Evolutionary conservation across 441 rosid species (phyloP).

Genomic region (Rhodomyrtus psidioides): DNA sequence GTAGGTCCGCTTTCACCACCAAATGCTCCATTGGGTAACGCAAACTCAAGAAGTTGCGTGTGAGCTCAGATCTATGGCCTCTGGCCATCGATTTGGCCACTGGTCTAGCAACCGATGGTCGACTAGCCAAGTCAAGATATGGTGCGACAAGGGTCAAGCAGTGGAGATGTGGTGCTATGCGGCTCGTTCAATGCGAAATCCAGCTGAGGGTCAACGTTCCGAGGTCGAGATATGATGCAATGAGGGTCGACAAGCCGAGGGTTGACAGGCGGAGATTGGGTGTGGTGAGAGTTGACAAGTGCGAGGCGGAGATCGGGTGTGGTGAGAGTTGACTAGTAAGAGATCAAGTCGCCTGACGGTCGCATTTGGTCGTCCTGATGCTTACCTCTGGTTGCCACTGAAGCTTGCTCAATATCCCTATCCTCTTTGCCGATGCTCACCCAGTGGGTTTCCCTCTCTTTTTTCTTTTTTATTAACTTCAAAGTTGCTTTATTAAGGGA

Average conservation of each 20-base stretch:
- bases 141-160: accelerated
- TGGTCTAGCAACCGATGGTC: not conserved
- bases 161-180: not conserved
- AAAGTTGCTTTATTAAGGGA: not conserved
- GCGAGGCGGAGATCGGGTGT: not conserved
- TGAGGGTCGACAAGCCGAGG: not conserved
- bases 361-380: not conserved
- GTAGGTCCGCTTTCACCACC: not conserved
- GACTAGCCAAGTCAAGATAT: not conserved
- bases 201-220: not conserved
- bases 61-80: not conserved
- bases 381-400: not conserved
- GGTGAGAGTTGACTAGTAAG: too few species aligned
- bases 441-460: not conserved
- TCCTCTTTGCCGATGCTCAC: not conserved
- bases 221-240: not conserved
- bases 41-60: not conserved
- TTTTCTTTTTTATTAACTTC: too few species aligned
- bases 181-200: not conserved
- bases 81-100: not conserved
- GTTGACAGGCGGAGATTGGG: not conserved
- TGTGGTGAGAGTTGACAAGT: too few species aligned
- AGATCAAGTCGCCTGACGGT: not conserved
- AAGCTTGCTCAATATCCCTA: not conserved
- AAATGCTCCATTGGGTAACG: not conserved